phyloP scores from a whole-genome alignment of 2,329 filamentous ascomycete genomes.

The Emydomyces testavorans region DNA sequence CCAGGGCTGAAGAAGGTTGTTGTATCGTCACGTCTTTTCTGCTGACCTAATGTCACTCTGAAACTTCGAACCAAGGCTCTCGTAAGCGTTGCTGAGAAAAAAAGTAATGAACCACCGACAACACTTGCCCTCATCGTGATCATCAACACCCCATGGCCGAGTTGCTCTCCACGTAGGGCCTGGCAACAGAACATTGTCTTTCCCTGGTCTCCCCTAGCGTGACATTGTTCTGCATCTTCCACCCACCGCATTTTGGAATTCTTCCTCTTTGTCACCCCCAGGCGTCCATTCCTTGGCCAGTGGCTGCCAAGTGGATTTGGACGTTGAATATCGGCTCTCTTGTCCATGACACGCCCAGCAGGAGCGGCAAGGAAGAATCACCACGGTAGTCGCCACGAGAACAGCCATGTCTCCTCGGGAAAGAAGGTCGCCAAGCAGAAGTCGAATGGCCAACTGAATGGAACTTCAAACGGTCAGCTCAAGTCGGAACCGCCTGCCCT shows the following conservation, averaged over 20 bases:
- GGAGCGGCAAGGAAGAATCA: constrained; percentile 46
- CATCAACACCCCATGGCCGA: constrained; percentile 14
- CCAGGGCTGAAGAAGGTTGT: neutral
- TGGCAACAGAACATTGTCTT: constrained; percentile 16
- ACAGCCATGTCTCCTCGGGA: constrained; percentile 69
- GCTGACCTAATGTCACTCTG: constrained; percentile 8
- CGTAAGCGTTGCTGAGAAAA: constrained; percentile 4
- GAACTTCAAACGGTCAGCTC: constrained; percentile 35
- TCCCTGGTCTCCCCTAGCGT: constrained; percentile 10
- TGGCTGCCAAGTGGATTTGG: constrained; percentile 40
- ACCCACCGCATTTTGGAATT: neutral
- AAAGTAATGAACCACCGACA: constrained; percentile 5
- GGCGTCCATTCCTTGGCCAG: constrained; percentile 38
- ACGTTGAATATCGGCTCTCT: constrained; percentile 32
- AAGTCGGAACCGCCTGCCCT: constrained; percentile 29
- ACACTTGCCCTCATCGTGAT: constrained; percentile 10
- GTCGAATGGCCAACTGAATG: constrained; percentile 46
- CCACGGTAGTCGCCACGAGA: constrained; percentile 69
- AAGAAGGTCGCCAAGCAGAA: constrained; percentile 54
- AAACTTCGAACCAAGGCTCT: constrained; percentile 6
- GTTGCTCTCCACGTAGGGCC: constrained; percentile 8
- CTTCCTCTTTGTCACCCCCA: constrained; percentile 18
- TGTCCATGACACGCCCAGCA: constrained; percentile 41
- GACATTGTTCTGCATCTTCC: constrained; percentile 4
- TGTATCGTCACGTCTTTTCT: neutral